Evolutionary conservation across 768 basidiomycete genomes (phyloP), one percentile per base, ranked within the genome.

Genomic region (Gloeophyllum trabeum): DNA sequence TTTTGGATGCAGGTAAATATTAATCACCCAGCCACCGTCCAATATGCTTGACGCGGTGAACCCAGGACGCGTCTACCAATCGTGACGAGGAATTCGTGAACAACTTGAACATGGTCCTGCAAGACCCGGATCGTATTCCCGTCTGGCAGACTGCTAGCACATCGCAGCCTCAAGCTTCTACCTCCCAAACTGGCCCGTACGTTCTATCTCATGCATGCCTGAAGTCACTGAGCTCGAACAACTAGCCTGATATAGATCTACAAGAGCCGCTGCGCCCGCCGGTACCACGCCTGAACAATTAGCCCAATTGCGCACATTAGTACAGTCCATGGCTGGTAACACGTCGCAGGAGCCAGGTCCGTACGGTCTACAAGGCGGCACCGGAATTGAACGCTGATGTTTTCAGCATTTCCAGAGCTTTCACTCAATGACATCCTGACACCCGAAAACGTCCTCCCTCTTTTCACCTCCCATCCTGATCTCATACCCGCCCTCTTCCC

Each of bases 1-100:
- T 90, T 87, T 53, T 90, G 86, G 86, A 67, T 89, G 75, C 87
- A 89, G 81, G 85, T 85, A 59, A 52, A 20, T 38, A 14, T 20
- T 14, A 42, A 18, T 19, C 19, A 4, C 42, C 3, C n/a, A 34
- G 14, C 21, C n/a, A 10, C 12, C 28, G 13, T 18, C 18, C 22
- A 23, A 12, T 22, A 23, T 42, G 34, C 40, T 38, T n/a, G 26
- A 18, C 24, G 44, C 37, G 34, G 10, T 19, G 35, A 46, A 32
- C 35, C 5, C 43, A 89, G 81, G 83, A 89, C 53, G 77, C 73
- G 18, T 78, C 79, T 7, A 54, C 73, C 14, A 67, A 62, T 2
- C 71, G 82, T 28, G 86, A 90, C 49, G 71, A 74, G 14, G 82
- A 87, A 57, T 84, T 87, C 48, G 74, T 74, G 12, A 62, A 65